Evolutionary conservation across 768 basidiomycete genomes (phyloP).

Genomic region (Leccinum olivaceopallidum): DNA sequence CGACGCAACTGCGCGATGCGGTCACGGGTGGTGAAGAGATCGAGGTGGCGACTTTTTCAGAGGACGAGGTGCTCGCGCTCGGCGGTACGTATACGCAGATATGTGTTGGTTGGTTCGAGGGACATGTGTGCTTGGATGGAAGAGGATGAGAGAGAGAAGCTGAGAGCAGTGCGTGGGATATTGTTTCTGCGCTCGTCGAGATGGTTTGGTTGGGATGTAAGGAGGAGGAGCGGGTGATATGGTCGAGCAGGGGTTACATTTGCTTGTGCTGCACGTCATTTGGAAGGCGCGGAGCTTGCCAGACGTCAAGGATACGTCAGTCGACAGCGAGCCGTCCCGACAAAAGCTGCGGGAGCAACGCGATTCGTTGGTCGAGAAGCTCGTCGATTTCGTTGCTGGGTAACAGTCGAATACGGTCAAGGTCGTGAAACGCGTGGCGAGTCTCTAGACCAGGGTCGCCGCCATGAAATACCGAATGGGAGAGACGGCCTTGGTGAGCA

Average conservation of each 20-base stretch:
- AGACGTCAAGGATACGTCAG: slow-evolving; percentile 47
- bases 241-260: slow-evolving; percentile 77
- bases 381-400: slow-evolving; percentile 81
- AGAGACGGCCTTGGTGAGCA: too few relatives aligned
- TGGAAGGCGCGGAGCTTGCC: slow-evolving; percentile 77
- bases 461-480: too few relatives aligned
- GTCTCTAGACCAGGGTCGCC: slow-evolving; percentile 27
- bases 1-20: slow-evolving; percentile 73
- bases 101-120: slow-evolving; percentile 59
- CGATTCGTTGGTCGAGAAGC: slow-evolving; percentile 69
- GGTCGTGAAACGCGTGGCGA: slow-evolving; percentile 77
- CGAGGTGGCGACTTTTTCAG: slow-evolving; percentile 75
- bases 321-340: slow-evolving; percentile 56
- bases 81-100: slow-evolving; percentile 72
- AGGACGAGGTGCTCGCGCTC: slow-evolving; percentile 79
- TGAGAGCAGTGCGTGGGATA: slow-evolving; percentile 85
- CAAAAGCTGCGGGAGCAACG: slow-evolving; percentile 66
- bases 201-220: slow-evolving; percentile 87
- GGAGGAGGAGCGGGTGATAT: slow-evolving; percentile 93
- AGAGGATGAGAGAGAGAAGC: slow-evolving; percentile 87
- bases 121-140: slow-evolving; percentile 84
- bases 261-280: slow-evolving; percentile 75
- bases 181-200: slow-evolving; percentile 79
- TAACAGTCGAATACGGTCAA: slow-evolving; percentile 84
- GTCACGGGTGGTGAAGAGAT: slow-evolving; percentile 84